Conservation (phyloP, 805 yeast species). For the Cyberlindnera japonica region DNA sequence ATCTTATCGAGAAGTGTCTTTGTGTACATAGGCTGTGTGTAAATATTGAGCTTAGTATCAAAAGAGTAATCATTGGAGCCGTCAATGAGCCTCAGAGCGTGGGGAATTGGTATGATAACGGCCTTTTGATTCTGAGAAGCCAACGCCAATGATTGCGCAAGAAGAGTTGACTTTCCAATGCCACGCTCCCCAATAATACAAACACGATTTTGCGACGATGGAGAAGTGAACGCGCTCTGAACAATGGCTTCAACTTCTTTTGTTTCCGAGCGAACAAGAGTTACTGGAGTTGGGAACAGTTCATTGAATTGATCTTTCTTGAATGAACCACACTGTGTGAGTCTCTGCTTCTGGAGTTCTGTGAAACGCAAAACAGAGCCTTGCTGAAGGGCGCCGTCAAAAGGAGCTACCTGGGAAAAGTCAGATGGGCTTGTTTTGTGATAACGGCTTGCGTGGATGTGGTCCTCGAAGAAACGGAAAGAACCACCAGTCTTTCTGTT, state of each 20-base stretch:
- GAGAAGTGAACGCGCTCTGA: conserved; percentile 28
- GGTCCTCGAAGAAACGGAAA: conserved; percentile 19
- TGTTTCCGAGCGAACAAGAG: conserved; percentile 53
- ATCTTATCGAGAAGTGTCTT: conserved; percentile 55
- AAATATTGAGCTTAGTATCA: conserved; percentile 44
- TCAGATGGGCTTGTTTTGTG: conserved; percentile 21
- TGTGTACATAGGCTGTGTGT: conserved; percentile 78
- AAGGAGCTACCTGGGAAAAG: conserved; percentile 19
- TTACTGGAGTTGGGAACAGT: conserved; percentile 54
- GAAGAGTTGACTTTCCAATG: conserved; percentile 70
- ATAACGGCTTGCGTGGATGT: conserved; percentile 27
- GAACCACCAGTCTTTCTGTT: conserved; percentile 22
- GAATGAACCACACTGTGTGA: conserved; percentile 59
- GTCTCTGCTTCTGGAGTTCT: conserved; percentile 34
- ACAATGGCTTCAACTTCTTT: conserved; percentile 38
- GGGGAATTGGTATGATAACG: conserved; percentile 60
- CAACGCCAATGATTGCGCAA: conserved; percentile 67
- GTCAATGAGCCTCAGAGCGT: conserved; percentile 57
- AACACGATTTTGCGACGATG: conserved; percentile 43
- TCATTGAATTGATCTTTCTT: conserved; percentile 68
- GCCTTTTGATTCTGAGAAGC: conserved; percentile 38
- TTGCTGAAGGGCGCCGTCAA: conserved; percentile 16
- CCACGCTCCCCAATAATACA: conserved; percentile 70
- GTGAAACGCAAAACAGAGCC: conserved; percentile 40
- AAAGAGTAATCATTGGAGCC: conserved; percentile 69